Evolutionary conservation across 495 filamentous ascomycete species (phyloP), one percentile per base, ranked within the genome.

Genomic region (Xylaria longipes): DNA sequence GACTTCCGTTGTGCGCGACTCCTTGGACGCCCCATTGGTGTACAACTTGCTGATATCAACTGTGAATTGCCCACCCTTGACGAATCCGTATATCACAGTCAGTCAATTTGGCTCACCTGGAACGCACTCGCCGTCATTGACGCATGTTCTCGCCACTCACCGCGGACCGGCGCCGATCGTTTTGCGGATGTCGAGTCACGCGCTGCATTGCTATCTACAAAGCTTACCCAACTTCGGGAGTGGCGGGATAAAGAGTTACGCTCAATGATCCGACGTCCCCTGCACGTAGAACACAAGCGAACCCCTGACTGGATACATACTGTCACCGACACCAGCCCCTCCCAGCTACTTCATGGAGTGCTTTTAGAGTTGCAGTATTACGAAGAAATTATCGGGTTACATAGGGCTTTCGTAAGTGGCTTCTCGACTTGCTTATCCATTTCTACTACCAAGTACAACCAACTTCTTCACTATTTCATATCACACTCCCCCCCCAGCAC

Each of bases 1-100:
- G 78, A 80, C 65, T 80, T 78, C 58, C 77, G 77, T 17, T 80
- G 80, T 60, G 77, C 77, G 8, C 70, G 78, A 63, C 70, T 79
- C n/a, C 45, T 78, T 3, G 78, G 78, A n/a, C 77, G 77, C 46
- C 76, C 80, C 1, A 43, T 77, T 20, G 71, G 66, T 3, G 70
- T 71, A 29, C 69, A 72, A 20, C 66, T 75, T 15, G 70, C 74
- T 25, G 72, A 75, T 17, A 68, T 68, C 5, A 65, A 37, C 31
- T 73, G 71, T 31, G 48, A 58, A 9, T 2, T 60, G 39, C 39
- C 39, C 9, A 6, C 39, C 5, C 5, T 12, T 41, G 39, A 41
- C 11, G 39, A 41, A 41, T 45, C 73, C 62, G 43, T 68, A 2
- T 74, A 75, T 60, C 76, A 77, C 39, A 74, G 61, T 27, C 69